Conservation (phyloP, 768 basidiomycete genomes). For the Naganishia antarctica region DNA sequence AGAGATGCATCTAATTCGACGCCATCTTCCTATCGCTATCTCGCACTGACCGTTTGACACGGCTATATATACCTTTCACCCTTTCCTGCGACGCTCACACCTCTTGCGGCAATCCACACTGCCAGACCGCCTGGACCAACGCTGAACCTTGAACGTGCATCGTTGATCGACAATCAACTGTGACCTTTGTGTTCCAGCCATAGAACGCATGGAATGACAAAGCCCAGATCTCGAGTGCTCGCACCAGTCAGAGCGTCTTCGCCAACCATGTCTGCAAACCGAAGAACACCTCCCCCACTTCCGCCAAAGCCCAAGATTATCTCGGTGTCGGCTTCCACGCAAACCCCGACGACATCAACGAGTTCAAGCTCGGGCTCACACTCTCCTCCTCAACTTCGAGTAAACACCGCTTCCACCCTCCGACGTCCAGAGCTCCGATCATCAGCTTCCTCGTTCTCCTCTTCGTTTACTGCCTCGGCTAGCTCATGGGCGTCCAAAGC, state of each 20-base stretch:
- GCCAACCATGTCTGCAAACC: conserved; percentile 10
- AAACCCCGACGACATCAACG: too few species aligned
- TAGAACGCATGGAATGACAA: conserved; percentile 2
- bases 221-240: background rate
- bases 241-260: conserved; percentile 15
- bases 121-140: too few species aligned
- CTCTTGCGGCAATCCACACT: too few species aligned
- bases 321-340: too few species aligned
- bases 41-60: too few species aligned
- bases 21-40: too few species aligned
- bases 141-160: too few species aligned
- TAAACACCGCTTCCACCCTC: background rate
- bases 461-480: conserved; percentile 2
- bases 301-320: background rate
- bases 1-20: too few species aligned
- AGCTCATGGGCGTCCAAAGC: conserved; percentile 23
- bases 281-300: conserved; percentile 5
- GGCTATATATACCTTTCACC: too few species aligned
- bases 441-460: conserved; percentile 2
- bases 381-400: background rate
- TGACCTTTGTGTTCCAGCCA: background rate
- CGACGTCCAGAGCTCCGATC: conserved; percentile 5
- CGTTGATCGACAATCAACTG: too few species aligned
- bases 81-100: too few species aligned
- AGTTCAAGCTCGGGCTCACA: background rate